Evolutionary conservation across 768 basidiomycete species (phyloP).

Genomic region (Amanita phalloides): DNA sequence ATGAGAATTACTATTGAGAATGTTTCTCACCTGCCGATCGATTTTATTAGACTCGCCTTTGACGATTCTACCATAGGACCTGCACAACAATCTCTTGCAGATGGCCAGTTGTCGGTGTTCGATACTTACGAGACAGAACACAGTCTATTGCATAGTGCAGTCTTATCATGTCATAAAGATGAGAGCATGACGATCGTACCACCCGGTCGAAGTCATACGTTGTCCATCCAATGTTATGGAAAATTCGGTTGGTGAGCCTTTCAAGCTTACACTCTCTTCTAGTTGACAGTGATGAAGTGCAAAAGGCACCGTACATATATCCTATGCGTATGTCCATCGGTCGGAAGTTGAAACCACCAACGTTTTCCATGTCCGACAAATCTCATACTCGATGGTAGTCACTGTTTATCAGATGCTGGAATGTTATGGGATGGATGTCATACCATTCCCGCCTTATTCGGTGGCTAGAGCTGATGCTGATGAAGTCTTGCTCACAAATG

Average conservation of each 20-base stretch:
- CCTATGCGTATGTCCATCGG: conserved; percentile 66
- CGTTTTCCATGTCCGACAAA: conserved; percentile 76
- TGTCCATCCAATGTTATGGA: conserved; percentile 71
- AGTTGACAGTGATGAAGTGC: conserved; percentile 38
- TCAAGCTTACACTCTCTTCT: not conserved
- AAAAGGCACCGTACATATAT: conserved; percentile 68
- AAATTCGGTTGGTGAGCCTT: conserved; percentile 85
- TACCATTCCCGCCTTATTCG: conserved; percentile 45
- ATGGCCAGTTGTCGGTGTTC: conserved; percentile 71
- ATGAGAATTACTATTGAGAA: conserved; percentile 89
- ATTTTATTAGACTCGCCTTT: conserved; percentile 80
- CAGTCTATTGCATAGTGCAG: conserved; percentile 63
- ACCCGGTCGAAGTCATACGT: conserved; percentile 59
- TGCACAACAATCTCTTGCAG: conserved; percentile 66
- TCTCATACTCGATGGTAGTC: conserved; percentile 82
- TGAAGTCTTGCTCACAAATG: conserved; percentile 32
- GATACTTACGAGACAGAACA: conserved; percentile 90
- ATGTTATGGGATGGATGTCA: conserved; percentile 72
- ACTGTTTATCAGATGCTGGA: conserved; percentile 96
- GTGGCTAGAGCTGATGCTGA: conserved; percentile 10
- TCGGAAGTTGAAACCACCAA: conserved; percentile 25
- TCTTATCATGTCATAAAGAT: conserved; percentile 66
- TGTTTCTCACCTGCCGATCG: conserved; percentile 68
- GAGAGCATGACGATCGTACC: conserved; percentile 38
- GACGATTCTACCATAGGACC: conserved; percentile 82